Evolutionary conservation across 1,284 basidiomycete species (phyloP).

Genomic region (Xerocomus amazonicus): DNA sequence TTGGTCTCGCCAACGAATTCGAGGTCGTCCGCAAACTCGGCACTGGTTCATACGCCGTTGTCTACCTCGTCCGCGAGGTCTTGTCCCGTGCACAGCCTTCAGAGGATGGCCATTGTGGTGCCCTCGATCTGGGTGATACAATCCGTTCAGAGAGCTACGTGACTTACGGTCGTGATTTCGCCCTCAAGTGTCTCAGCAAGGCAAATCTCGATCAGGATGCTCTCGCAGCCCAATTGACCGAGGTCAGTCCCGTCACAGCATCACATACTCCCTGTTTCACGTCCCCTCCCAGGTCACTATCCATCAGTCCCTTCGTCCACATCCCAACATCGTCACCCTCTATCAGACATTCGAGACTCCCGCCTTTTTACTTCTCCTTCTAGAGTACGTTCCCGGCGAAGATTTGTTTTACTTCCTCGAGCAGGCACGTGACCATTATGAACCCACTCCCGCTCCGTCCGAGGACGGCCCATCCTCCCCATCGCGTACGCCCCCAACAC

Average conservation of each 20-base stretch:
- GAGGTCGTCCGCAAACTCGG: slow-evolving; percentile 84
- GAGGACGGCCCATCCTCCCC: slow-evolving; percentile 36
- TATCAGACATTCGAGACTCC: slow-evolving; percentile 84
- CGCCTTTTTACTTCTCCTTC: slow-evolving; percentile 75
- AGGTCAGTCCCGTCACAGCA: slow-evolving; percentile 48
- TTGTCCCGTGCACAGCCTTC: slow-evolving; percentile 57
- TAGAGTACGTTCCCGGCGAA: slow-evolving; percentile 95
- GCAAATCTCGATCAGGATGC: slow-evolving; percentile 86
- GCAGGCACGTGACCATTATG: slow-evolving; percentile 83
- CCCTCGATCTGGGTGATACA: slow-evolving; percentile 56
- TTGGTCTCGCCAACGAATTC: slow-evolving; percentile 62
- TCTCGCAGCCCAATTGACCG: slow-evolving; percentile 82
- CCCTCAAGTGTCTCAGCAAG: slow-evolving; percentile 95
- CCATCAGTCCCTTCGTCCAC: slow-evolving; percentile 88
- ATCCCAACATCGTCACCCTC: slow-evolving; percentile 94
- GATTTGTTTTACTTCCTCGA: slow-evolving; percentile 98
- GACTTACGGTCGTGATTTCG: slow-evolving; percentile 83
- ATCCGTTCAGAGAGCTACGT: slow-evolving; percentile 37
- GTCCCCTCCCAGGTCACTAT: slow-evolving; percentile 68
- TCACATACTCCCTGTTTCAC: slow-evolving; percentile 9
- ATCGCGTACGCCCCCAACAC: slow-evolving; percentile 83
- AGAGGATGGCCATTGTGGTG: slow-evolving; percentile 60
- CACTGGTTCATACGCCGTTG: slow-evolving; percentile 88
- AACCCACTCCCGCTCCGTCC: slow-evolving; percentile 51
- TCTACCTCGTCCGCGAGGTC: slow-evolving; percentile 89